phyloP scores from a whole-genome alignment of 1,284 basidiomycete species.

The Puccinia horiana region DNA sequence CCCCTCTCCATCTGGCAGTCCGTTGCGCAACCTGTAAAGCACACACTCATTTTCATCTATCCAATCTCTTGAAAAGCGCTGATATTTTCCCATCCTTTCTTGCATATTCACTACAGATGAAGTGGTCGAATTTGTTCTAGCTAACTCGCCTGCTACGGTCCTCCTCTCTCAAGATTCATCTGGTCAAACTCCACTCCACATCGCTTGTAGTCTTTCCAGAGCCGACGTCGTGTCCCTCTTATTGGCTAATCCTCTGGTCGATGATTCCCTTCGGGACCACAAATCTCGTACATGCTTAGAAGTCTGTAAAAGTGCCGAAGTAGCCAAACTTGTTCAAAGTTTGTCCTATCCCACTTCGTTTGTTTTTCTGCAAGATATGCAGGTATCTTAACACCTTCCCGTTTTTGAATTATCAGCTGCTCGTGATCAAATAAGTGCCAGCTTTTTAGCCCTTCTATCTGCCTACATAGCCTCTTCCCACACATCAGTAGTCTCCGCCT shows the following conservation, averaged over 20 bases:
- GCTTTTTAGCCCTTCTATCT: constrained; percentile 70
- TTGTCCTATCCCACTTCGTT: constrained; percentile 52
- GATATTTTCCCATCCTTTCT: constrained; percentile 30
- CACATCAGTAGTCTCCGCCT: constrained; percentile 40
- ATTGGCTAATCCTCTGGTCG: constrained; percentile 61
- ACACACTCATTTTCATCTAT: constrained; percentile 51
- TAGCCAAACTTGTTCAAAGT: constrained; percentile 76
- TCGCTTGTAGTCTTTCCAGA: constrained; percentile 78
- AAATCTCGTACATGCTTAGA: constrained; percentile 74
- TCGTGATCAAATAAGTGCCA: constrained; percentile 73
- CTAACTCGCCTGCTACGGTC: constrained; percentile 50
- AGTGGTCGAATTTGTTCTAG: constrained; percentile 59
- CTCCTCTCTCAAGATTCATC: constrained; percentile 55
- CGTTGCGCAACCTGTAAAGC: constrained; percentile 74
- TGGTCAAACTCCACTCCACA: constrained; percentile 79
- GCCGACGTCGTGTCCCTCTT: constrained; percentile 67
- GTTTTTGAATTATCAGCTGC: constrained; percentile 66
- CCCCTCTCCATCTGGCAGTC: constrained; percentile 78
- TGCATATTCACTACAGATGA: constrained; percentile 61
- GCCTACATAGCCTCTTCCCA: constrained; percentile 56
- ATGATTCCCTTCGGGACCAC: constrained; percentile 75
- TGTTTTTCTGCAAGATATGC: not conserved
- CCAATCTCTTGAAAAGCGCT: too few relatives aligned
- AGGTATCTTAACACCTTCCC: not conserved
- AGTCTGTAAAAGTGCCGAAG: constrained; percentile 66